Evolutionary conservation across 768 basidiomycete genomes (phyloP).

Genomic region (Amanita molliuscula): DNA sequence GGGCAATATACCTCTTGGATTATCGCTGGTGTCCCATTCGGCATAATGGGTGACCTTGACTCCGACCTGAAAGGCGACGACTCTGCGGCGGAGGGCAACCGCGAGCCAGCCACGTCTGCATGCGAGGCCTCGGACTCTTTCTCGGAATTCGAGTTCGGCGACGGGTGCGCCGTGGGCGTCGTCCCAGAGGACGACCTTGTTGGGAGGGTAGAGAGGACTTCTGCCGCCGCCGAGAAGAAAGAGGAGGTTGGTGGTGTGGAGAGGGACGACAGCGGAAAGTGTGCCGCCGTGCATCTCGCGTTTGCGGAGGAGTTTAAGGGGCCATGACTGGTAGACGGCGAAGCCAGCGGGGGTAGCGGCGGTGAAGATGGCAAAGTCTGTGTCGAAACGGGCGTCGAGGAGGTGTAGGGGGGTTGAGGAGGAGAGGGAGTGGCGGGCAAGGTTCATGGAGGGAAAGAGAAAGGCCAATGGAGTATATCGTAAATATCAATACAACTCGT

Average conservation of each 20-base stretch:
- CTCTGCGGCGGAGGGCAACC: conserved; percentile 68
- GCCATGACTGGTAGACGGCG: conserved; percentile 70
- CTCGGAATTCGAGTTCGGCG: conserved; percentile 84
- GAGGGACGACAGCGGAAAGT: conserved; percentile 62
- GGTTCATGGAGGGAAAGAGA: conserved; percentile 47
- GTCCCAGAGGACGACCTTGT: conserved; percentile 90
- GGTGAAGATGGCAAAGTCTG: conserved; percentile 76
- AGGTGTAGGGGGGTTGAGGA: conserved; percentile 66
- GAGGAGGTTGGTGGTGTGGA: conserved; percentile 73
- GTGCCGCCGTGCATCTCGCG: conserved; percentile 78
- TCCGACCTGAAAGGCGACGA: conserved; percentile 68
- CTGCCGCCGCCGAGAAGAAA: conserved; percentile 84
- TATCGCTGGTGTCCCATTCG: conserved; percentile 86
- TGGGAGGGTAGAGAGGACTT: conserved; percentile 83
- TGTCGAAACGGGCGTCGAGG: conserved; percentile 69
- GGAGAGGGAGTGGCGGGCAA: conserved; percentile 77
- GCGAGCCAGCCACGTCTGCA: conserved; percentile 80
- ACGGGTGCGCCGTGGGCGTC: conserved; percentile 68
- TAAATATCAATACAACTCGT: neutral
- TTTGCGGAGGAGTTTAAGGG: conserved; percentile 69
- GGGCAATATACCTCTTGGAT: conserved; percentile 53
- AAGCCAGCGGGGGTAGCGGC: conserved; percentile 72
- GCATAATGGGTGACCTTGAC: conserved; percentile 50
- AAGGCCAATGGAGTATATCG: neutral
- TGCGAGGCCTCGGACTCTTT: conserved; percentile 68